Base-by-base conservation (phyloP, 139 green algal genomes). In the Pleodorina starrii region DNA sequence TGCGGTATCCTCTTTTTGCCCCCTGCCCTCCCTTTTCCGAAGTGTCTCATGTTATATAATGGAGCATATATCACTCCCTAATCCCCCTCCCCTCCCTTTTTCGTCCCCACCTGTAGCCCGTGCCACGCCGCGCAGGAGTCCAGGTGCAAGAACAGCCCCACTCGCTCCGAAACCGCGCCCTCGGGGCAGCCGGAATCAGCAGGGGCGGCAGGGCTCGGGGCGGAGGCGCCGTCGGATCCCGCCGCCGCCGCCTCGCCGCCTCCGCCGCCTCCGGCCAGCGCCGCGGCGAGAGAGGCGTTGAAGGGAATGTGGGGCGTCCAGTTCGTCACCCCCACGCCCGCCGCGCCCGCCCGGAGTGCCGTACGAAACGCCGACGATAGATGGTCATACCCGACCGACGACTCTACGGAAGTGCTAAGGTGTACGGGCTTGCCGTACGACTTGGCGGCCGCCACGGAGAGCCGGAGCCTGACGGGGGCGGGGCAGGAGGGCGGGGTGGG, bases 401-500 rank as follows among this genome's bases (percentile, higher is more conserved):
- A 32, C 57, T 85, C 25, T 38, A 85, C 78, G 54, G 51, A 23
- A 9, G 78, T 51, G 14, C 59, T 35, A 35, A 85, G 59, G 36
- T 85, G 59, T 60, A 85, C 78, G 17, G 44, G 82, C 60, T 88
- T 88, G 63, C 82, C 82, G 82, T 88, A 88, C 46, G 63, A 46
- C 7, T 27, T 5, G 44, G 66, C 82, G 19, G 82, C 82, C 6
- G 17, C 6, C 3, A 88, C 21, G 5, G 17, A 60, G 4, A 88
- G 32, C 6, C 82, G 82, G 19, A 88, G 23, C 79, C 57, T 86
- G 75, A 25, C 2, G n/a, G n/a, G n/a, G n/a, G n/a, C n/a, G n/a
- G n/a, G n/a, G n/a, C n/a, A n/a, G n/a, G n/a, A n/a, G n/a, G n/a
- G n/a, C n/a, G n/a, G n/a, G n/a, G n/a, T n/a, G n/a, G n/a, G n/a